Evolutionary conservation across 2,329 filamentous ascomycete genomes (phyloP).

Genomic region (Pyrenochaeta sp.): DNA sequence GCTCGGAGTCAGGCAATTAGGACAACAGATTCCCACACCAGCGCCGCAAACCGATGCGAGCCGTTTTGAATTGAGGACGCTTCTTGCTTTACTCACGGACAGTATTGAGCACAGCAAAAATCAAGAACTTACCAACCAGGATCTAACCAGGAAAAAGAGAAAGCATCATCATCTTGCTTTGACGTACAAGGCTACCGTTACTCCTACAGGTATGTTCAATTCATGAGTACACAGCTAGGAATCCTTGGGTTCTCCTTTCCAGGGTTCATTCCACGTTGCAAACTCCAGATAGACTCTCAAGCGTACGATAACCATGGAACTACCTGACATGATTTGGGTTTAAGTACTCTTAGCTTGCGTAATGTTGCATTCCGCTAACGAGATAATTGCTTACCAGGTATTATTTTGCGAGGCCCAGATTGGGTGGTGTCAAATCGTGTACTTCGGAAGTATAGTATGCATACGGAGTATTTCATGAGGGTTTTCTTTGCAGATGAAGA

Average conservation of each 20-base stretch:
- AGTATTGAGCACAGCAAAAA: constrained; percentile 14
- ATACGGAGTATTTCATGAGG: background rate
- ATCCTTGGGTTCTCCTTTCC: background rate
- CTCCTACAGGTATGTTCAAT: constrained; percentile 46
- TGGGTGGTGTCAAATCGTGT: background rate
- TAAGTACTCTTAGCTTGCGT: too few relatives aligned
- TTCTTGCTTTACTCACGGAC: constrained; percentile 13
- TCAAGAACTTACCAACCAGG: constrained; percentile 64
- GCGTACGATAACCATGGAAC: too few relatives aligned
- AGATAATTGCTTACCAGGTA: too few relatives aligned
- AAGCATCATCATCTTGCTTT: constrained; percentile 52
- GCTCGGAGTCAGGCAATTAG: constrained; percentile 75
- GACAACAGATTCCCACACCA: constrained; percentile 55
- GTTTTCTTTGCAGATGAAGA: background rate
- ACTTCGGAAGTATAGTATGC: background rate
- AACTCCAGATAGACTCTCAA: too few relatives aligned
- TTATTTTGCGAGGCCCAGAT: background rate
- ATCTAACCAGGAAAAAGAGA: constrained; percentile 60
- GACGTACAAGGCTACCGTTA: constrained; percentile 64
- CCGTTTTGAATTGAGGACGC: constrained; percentile 7
- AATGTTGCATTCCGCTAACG: too few relatives aligned
- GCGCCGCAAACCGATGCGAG: constrained; percentile 19
- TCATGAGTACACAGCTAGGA: background rate
- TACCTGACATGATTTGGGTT: too few relatives aligned
- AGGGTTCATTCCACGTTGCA: too few relatives aligned